Conservation (phyloP, 257 asterid genomes). For the Penstemon newberryi region DNA sequence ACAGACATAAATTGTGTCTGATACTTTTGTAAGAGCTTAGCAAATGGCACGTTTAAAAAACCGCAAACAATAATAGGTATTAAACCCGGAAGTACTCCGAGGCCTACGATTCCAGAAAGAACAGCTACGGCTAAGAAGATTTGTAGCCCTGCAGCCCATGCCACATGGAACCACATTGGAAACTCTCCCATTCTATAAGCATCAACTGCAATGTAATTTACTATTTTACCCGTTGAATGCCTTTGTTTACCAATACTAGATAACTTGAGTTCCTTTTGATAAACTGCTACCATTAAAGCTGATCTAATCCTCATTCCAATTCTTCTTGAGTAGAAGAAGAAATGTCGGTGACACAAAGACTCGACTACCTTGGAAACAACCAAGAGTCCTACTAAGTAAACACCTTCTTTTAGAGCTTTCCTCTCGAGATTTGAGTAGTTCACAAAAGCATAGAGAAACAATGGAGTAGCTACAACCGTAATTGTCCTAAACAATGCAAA, state of each 20-base stretch:
- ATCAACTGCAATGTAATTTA: constrained; percentile 72
- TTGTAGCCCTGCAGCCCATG: constrained; percentile 54
- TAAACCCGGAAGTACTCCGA: constrained; percentile 71
- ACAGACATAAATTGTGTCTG: constrained; percentile 61
- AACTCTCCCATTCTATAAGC: constrained; percentile 80
- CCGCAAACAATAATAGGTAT: constrained; percentile 58
- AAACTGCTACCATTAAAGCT: constrained; percentile 66
- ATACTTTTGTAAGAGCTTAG: constrained; percentile 60
- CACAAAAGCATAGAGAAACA: constrained; percentile 65
- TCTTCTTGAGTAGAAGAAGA: constrained; percentile 56
- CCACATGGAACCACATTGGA: constrained; percentile 59
- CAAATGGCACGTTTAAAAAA: constrained; percentile 62
- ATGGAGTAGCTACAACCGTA: constrained; percentile 48
- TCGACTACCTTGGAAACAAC: constrained; percentile 53
- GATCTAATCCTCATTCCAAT: constrained; percentile 75
- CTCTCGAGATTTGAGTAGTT: constrained; percentile 40
- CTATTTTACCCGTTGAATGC: constrained; percentile 72
- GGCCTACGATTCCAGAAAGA: constrained; percentile 55
- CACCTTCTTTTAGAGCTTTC: constrained; percentile 37
- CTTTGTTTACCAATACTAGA: constrained; percentile 54
- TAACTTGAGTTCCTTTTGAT: constrained; percentile 62
- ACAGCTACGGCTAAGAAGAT: constrained; percentile 42
- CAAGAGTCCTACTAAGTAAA: constrained; percentile 47
- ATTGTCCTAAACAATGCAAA: constrained; percentile 41
- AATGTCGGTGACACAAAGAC: constrained; percentile 57